Percentiles rank a stretch among this genome's conserved stretches.
phyloP scores from a whole-genome alignment of 148 eudicot genomes.

The Polygonum aviculare region DNA sequence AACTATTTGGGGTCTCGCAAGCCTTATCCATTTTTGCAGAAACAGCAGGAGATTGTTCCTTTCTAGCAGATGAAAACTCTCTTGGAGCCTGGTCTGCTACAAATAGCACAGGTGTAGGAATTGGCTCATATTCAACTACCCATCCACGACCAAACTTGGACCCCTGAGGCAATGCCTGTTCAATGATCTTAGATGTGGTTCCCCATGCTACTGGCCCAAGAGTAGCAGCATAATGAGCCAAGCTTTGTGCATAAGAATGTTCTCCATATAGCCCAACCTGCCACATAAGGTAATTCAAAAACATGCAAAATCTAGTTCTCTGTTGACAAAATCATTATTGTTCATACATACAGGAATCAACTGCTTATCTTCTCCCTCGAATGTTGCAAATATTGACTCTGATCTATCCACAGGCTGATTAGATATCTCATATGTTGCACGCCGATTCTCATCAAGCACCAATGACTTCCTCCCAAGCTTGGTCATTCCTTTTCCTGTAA shows the following conservation, averaged over 20 bases:
- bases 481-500: conserved; percentile 31
- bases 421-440: conserved; percentile 42
- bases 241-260: conserved; percentile 75
- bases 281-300: neutral
- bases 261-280: conserved; percentile 84
- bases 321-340: neutral
- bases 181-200: conserved; percentile 68
- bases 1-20: neutral
- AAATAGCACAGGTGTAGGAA: conserved; percentile 47
- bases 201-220: conserved; percentile 88
- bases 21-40: neutral
- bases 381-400: conserved; percentile 40
- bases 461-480: conserved; percentile 38
- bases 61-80: conserved; percentile 28
- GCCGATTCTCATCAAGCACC: conserved; percentile 46
- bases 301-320: conserved; percentile 1
- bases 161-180: conserved; percentile 59
- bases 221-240: conserved; percentile 82
- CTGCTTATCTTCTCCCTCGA: conserved; percentile 54
- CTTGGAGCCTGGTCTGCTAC: conserved; percentile 27
- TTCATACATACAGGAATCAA: conserved; percentile 43
- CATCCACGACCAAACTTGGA: conserved; percentile 86
- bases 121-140: conserved; percentile 89
- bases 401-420: conserved; percentile 22
- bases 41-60: conserved; percentile 10